Base-by-base conservation (phyloP, 1,284 basidiomycete species). In the Rhodofomes roseus region DNA sequence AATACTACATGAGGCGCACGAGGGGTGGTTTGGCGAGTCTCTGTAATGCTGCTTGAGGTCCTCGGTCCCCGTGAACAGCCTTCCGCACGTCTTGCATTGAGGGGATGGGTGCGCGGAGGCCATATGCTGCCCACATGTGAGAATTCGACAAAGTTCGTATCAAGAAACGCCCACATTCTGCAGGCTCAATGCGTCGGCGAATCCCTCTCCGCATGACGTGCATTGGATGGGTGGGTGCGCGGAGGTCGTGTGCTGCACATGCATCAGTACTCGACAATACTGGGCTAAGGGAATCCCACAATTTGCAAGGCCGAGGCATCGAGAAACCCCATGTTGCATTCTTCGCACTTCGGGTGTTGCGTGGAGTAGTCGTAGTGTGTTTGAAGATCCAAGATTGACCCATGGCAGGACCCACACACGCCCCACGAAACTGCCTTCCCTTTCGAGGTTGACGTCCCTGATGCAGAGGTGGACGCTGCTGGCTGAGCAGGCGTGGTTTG, bases 1-100 rank as follows among this genome's bases (percentile, higher is more conserved):
- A 18, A 61, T 59, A 16, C 43, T 55, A 37, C 66, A 68, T 9
- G 60, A 52, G 52, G 57, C 55, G 39, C 66, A 68, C 1, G 20
- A 31, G 0, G 63, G 63, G 22, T 68, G 66, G 25, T 29, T 59
- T 4, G 61, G 37, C 0, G 65, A 63, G 29, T 62, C 62, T 0
- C 52, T 55, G 48, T 55, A 66, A 40, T 66, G 65, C 25, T 60
- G 55, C 54, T 61, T 53, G 14, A 57, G 54, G 20, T 62, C 57
- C 14, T 50, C 37, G 2, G 14, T 36, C 9, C 31, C 7, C 36
- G 27, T 25, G 23, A 59, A 53, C 18, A 54, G 51, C 8, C 59
- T 41, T 18, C 43, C 48, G 29, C 63, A 64, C 18, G 51, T 55
- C 1, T 4, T 31, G 40, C 63, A 39, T 39, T 39, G 37, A 39